Conservation (phyloP, 106 monocot genomes). For the Dendrobium officinale region DNA sequence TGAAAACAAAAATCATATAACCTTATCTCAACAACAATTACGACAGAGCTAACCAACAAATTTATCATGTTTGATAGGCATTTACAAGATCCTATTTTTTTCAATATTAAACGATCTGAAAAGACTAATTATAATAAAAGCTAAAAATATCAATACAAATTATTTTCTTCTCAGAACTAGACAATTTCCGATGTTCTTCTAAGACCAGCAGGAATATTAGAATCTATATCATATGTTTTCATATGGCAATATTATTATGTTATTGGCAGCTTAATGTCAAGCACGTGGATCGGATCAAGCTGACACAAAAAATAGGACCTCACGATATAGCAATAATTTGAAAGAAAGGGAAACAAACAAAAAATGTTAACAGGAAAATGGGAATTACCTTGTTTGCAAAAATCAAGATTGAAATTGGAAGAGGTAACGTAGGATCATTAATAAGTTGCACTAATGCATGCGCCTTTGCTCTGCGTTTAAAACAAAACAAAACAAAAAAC, state of each 20-base stretch:
- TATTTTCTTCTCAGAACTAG: no score
- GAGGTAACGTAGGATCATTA: constrained; percentile 18
- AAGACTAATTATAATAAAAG: no score
- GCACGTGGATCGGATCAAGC: background rate
- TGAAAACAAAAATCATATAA: background rate
- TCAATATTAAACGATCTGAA: no score
- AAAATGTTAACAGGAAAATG: background rate
- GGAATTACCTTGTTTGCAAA: constrained; percentile 31
- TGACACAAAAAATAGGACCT: background rate
- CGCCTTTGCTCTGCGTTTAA: constrained; percentile 23
- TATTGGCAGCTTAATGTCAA: background rate
- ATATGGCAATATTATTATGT: background rate
- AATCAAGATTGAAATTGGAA: constrained; percentile 16
- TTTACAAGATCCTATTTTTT: no score
- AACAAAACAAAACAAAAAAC: background rate
- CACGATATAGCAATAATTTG: background rate
- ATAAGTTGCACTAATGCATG: constrained; percentile 12
- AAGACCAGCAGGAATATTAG: background rate
- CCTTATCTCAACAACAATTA: no score
- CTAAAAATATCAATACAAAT: no score
- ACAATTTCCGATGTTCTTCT: background rate
- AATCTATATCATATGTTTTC: background rate
- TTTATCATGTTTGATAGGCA: no score
- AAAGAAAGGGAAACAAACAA: background rate
- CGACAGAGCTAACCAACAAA: no score